These are phyloP conservation scores for Starmerella geochares DNA, from an alignment of 805 yeast genomes.

Conservation along the genomic window DNA sequence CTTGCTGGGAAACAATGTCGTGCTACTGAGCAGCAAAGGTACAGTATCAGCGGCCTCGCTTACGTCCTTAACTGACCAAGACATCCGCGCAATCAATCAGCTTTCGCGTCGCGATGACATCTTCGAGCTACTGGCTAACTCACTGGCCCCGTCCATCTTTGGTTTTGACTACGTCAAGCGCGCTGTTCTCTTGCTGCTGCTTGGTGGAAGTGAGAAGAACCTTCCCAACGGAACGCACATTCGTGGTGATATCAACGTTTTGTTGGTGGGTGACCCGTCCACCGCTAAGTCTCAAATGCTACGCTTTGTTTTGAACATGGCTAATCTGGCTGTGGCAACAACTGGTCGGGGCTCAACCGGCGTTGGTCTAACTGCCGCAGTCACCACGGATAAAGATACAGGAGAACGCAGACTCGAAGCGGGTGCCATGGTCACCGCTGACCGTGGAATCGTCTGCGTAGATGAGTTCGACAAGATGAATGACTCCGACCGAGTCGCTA, in stretches of 20 bases:
- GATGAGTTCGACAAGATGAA: conserved; percentile 99
- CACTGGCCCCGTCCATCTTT: conserved; percentile 91
- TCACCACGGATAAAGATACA: conserved; percentile 89
- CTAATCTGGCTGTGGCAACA: conserved; percentile 90
- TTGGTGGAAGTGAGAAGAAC: conserved; percentile 92
- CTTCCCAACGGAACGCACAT: conserved; percentile 90
- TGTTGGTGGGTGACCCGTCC: conserved; percentile 98
- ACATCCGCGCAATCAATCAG: conserved; percentile 75
- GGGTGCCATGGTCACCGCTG: conserved; percentile 98
- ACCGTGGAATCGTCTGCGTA: conserved; percentile 93
- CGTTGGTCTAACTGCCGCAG: conserved; percentile 98
- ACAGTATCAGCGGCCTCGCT: conserved; percentile 53
- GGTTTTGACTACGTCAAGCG: conserved; percentile 86
- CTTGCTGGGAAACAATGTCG: conserved; percentile 80
- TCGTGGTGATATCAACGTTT: conserved; percentile 91
- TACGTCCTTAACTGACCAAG: conserved; percentile 62
- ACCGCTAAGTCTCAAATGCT: conserved; percentile 96
- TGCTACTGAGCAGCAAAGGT: conserved; percentile 78
- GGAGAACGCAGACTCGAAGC: conserved; percentile 96
- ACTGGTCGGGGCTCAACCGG: conserved; percentile 99
- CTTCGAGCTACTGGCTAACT: conserved; percentile 68
- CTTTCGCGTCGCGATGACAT: conserved; percentile 60
- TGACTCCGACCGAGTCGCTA: conserved; percentile 92
- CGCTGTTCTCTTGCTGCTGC: conserved; percentile 78
- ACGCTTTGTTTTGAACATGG: conserved; percentile 88